Evolutionary conservation across 2,329 filamentous ascomycete species (phyloP), one percentile per base, ranked within the genome.

Genomic region (Aspergillus clavatus): DNA sequence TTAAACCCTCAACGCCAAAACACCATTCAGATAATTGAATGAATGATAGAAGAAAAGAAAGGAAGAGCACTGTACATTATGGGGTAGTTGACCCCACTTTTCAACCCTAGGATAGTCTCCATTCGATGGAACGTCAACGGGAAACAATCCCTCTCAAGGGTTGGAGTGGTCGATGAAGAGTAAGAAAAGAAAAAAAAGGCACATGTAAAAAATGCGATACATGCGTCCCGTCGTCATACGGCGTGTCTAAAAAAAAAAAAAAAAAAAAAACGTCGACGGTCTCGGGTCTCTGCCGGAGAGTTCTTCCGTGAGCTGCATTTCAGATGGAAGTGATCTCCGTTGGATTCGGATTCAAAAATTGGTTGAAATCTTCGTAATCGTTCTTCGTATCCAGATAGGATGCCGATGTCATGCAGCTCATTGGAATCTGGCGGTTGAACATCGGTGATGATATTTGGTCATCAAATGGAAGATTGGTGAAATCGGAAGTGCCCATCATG

Each of bases 361-460:
- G 65, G 39, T 64, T 68, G 45, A 70, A 67, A 40, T 69, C 67
- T 16, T 70, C 67, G 42, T 65, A 67, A 40, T 67, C 65, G 33
- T 42, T 58, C 40, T 60, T 62, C 19, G 59, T 54, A 29, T 66
- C 62, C 38, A 65, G 48, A 46, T 57, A 59, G 28, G 58, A 54
- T 10, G 50, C 52, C 23, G 60, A 54, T 7, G 60, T 47, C 33
- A 69, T 52, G 47, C 66, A 68, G 5, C 59, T 64, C 51, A 68
- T 57, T 4, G 64, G 55, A 26, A 67, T 54, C 31, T 59, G 60
- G 5, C 65, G 61, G 46, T 56, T 63, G 51, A 67, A 69, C 57
- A 69, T 60, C 2, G 66, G 65, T 10, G 65, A 64, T 0, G 58
- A 46, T 2, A 65, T 50, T 7, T 53, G 50, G 16, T 69, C 66